A percentile compares a stretch with the other conserved stretches of the same genome.
These are phyloP conservation scores for Oryza punctata DNA, from an alignment of 176 grass and related monocot species.

Conservation along the genomic window DNA sequence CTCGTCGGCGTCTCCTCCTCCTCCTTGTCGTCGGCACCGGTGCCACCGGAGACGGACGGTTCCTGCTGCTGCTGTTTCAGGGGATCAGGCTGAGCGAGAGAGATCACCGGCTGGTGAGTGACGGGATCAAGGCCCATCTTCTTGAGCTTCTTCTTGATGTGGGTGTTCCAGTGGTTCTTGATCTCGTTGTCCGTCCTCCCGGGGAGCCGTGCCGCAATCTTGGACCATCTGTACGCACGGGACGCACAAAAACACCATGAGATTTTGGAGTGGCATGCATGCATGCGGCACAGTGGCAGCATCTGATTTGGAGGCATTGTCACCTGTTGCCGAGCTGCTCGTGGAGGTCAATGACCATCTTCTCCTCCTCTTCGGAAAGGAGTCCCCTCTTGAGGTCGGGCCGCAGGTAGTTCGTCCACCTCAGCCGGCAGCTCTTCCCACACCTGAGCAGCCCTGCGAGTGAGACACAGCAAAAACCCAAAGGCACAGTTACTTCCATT, in stretches of 20 bases:
- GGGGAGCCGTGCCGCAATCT: slow-evolving; percentile 80
- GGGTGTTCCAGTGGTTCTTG: slow-evolving; percentile 99
- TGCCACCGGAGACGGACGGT: background rate
- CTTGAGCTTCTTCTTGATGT: slow-evolving; percentile 97
- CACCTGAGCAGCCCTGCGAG: slow-evolving; percentile 69
- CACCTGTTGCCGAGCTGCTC: slow-evolving; percentile 88
- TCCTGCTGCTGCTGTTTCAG: background rate
- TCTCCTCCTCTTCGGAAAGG: slow-evolving; percentile 67
- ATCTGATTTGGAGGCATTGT: background rate
- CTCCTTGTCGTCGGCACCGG: background rate
- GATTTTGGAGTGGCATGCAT: background rate
- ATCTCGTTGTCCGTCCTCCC: slow-evolving; percentile 99
- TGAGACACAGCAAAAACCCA: background rate
- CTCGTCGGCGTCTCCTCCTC: background rate
- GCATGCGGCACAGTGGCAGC: background rate
- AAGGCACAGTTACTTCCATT: background rate
- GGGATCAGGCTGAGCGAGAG: background rate
- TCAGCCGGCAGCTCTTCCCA: slow-evolving; percentile 94
- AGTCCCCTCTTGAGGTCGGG: slow-evolving; percentile 88
- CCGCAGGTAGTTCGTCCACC: slow-evolving; percentile 97
- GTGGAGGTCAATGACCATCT: slow-evolving; percentile 85
- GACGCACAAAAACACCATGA: background rate
- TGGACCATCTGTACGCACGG: slow-evolving; percentile 65
- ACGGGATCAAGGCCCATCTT: slow-evolving; percentile 86
- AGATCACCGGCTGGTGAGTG: slow-evolving; percentile 51